Evolutionary conservation across 31 red algal genomes (phyloP).

Genomic region (Bonnemaisonia californica): DNA sequence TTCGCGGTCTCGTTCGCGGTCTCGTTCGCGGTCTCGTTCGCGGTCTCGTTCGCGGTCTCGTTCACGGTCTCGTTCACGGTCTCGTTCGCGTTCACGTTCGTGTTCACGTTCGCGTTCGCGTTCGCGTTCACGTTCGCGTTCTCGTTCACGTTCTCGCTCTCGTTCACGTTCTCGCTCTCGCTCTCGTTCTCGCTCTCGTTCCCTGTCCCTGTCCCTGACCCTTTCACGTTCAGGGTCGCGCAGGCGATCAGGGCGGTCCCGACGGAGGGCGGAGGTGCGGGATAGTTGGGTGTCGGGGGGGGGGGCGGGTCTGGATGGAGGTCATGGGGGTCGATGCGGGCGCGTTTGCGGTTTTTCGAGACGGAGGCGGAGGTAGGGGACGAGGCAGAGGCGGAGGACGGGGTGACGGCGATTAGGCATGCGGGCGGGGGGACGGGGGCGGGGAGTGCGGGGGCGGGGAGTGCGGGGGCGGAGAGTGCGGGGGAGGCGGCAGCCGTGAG

Average conservation of each 20-base stretch:
- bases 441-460: conserved; percentile 4
- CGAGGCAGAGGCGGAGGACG: neutral
- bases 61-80: no score
- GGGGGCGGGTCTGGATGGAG: neutral
- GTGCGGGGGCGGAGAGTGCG: neutral
- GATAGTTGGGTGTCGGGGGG: neutral
- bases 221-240: neutral
- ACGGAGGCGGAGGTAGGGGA: neutral
- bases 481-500: neutral
- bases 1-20: no score
- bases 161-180: no score
- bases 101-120: no score
- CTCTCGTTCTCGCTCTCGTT: no score
- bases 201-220: no score
- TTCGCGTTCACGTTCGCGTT: no score
- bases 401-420: neutral
- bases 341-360: neutral
- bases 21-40: no score
- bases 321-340: neutral
- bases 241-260: no score
- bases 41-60: no score
- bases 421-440: conserved; percentile 5
- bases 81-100: no score
- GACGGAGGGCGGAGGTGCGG: neutral
- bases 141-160: no score